Evolutionary conservation across 805 yeast species (phyloP), one percentile per base, ranked within the genome.

Genomic region (Zygoascus ofunaensis): DNA sequence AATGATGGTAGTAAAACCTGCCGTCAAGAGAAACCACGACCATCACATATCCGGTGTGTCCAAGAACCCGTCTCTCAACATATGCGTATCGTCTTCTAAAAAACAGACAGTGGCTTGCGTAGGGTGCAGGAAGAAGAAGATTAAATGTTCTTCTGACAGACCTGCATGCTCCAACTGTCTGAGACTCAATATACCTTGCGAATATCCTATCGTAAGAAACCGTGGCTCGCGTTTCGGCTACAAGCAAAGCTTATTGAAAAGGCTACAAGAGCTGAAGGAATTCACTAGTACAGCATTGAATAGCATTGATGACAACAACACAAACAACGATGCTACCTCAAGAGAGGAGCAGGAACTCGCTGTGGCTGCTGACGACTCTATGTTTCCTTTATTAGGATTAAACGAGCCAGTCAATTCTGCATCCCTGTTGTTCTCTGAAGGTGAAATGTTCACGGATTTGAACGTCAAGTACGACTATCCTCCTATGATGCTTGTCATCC

Each of bases 191-290:
- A 53, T 60, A 14, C 55, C 55, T 4, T 62, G 66, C 48, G 61
- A 60, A 43, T 62, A 62, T 33, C 66, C 66, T 2, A 50, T 59
- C 15, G 51, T 59, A 37, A 53, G 62, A n/a, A 62, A 59, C 44
- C 48, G 65, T 12, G 66, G 66, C 22, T 62, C 66, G 15, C 55
- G 66, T 12, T 58, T 59, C 35, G 63, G 66, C 10, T 62, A 62
- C 46, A 45, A 44, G 14, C 62, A 61, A 34, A 55, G 59, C 60
- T 49, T 62, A 36, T 39, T 51, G 28, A 41, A 48, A 22, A 47
- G 61, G 18, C 47, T 58, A 18, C 43, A 42, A 7, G 45, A 49
- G 4, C 42, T 57, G 41, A 45, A 46, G 17, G 47, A 43, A 26
- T 51, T 49, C 36, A 20, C 17, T 20, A 24, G 33, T 14, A 5